These are phyloP conservation scores for Penicillium pulvis DNA, from an alignment of 495 filamentous ascomycete genomes.

Conservation along the genomic window DNA sequence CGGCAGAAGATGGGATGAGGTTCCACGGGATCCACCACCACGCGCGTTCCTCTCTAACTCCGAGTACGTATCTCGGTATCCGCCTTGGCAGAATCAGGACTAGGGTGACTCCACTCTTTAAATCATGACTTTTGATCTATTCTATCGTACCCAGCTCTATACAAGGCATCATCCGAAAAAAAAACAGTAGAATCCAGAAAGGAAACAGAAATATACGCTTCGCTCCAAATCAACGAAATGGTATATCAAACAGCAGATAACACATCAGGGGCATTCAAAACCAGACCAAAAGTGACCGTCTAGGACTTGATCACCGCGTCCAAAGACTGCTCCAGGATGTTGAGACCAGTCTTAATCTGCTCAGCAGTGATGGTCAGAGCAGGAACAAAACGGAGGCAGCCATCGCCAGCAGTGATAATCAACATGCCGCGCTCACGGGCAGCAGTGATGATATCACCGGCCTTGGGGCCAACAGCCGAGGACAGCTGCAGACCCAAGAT, in stretches of 20 bases:
- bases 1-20: conserved; percentile 1
- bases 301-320: conserved; percentile 42
- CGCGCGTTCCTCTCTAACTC: conserved; percentile 5
- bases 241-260: conserved; percentile 27
- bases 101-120: background rate
- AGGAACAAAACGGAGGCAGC: conserved; percentile 86
- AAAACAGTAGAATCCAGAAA: background rate
- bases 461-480: conserved; percentile 61
- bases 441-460: conserved; percentile 68
- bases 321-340: conserved; percentile 78
- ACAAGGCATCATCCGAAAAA: background rate
- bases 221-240: conserved; percentile 13
- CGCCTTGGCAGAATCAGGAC: background rate
- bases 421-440: conserved; percentile 86
- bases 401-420: conserved; percentile 87
- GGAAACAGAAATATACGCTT: conserved; percentile 15
- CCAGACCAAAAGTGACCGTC: background rate
- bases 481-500: conserved; percentile 83
- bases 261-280: conserved; percentile 22
- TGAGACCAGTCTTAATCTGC: conserved; percentile 74
- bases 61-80: background rate
- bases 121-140: conserved; percentile 4
- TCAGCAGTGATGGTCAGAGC: conserved; percentile 73
- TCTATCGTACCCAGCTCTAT: conserved; percentile 7
- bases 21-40: conserved; percentile 17